These are phyloP conservation scores for Eragrostis curvula DNA, from an alignment of 176 grass and related monocot species.

Conservation along the genomic window DNA sequence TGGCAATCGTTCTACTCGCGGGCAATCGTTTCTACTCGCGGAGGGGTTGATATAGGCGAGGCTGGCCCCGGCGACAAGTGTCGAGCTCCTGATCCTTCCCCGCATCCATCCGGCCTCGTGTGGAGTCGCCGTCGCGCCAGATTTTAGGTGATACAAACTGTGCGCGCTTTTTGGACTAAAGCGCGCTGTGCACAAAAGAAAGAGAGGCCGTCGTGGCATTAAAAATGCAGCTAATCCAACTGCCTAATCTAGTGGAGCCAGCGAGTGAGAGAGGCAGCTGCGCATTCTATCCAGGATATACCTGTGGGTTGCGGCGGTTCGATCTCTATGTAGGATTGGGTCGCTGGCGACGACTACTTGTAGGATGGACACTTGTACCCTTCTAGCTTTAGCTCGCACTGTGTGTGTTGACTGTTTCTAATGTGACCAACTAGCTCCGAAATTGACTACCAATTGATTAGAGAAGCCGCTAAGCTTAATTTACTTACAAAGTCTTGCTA, in stretches of 20 bases:
- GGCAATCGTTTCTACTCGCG: background rate
- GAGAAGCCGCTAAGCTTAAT: too few relatives aligned
- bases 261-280: background rate
- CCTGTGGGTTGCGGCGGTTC: background rate
- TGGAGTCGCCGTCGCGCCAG: conserved; percentile 39
- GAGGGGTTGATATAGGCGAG: conserved; percentile 2
- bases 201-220: background rate
- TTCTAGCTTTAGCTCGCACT: background rate
- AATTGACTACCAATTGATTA: background rate
- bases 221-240: conserved; percentile 32
- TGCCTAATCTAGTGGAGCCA: conserved; percentile 12
- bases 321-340: background rate
- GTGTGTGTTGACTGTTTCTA: background rate
- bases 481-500: too few relatives aligned
- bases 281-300: background rate
- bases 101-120: background rate
- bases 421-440: background rate
- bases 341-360: background rate
- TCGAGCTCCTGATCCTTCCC: conserved; percentile 35
- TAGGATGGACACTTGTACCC: background rate
- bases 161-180: conserved; percentile 39
- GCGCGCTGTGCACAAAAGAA: conserved; percentile 12
- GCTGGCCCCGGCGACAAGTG: conserved; percentile 28
- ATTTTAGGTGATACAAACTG: conserved; percentile 39
- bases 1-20: too few relatives aligned